Evolutionary conservation across 805 yeast species (phyloP).

Genomic region (Lachancea sp.): DNA sequence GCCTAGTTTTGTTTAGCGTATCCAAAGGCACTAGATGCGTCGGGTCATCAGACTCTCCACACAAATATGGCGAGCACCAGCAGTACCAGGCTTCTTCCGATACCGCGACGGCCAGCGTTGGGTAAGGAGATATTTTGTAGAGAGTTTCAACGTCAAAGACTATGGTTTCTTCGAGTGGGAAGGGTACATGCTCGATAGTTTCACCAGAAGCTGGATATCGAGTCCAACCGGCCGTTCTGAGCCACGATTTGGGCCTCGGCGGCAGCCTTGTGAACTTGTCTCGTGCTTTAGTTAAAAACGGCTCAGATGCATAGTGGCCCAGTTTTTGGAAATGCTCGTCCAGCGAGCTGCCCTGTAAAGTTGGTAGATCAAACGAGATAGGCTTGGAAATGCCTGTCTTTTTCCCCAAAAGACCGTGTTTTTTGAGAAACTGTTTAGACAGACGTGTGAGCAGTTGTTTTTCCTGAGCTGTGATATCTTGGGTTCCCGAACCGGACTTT

Average conservation of each 20-base stretch:
- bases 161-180: constrained; percentile 64
- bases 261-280: constrained; percentile 37
- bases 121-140: constrained; percentile 65
- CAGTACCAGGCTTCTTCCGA: constrained; percentile 81
- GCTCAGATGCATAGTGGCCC: constrained; percentile 53
- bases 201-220: constrained; percentile 50
- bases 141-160: constrained; percentile 88
- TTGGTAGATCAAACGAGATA: constrained; percentile 56
- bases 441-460: constrained; percentile 38
- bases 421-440: constrained; percentile 53
- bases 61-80: constrained; percentile 87
- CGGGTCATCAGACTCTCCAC: constrained; percentile 31
- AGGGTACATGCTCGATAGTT: constrained; percentile 43
- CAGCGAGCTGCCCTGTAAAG: constrained; percentile 60
- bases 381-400: constrained; percentile 58
- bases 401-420: constrained; percentile 69
- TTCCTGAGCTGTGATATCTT: constrained; percentile 16
- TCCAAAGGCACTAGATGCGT: constrained; percentile 77
- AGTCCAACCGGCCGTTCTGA: constrained; percentile 69
- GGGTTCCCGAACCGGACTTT: constrained; percentile 20
- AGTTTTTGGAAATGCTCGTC: constrained; percentile 81
- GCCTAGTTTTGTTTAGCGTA: constrained; percentile 39
- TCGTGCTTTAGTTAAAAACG: constrained; percentile 49
- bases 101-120: constrained; percentile 76
- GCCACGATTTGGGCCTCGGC: constrained; percentile 48